Evolutionary conservation across 1,284 basidiomycete species (phyloP).

Genomic region (Phaffia rhodozyma): DNA sequence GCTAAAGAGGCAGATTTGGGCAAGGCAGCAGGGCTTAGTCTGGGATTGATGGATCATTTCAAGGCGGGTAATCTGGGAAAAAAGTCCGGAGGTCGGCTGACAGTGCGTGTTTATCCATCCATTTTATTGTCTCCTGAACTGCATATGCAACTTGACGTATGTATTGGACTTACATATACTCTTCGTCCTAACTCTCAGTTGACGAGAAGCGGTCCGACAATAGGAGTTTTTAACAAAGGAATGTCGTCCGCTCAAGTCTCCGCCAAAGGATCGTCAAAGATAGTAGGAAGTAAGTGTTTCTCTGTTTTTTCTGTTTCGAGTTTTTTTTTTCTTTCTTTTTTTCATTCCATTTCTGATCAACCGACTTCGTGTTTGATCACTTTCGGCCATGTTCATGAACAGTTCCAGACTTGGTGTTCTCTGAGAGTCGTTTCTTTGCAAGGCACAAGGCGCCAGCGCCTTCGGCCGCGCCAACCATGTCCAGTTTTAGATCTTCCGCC

Average conservation of each 20-base stretch:
- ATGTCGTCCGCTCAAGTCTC: background rate
- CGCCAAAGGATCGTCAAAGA: background rate
- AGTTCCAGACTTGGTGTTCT: slow-evolving; percentile 11
- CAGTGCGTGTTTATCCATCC: background rate
- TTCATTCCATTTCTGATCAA: background rate
- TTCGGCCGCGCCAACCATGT: background rate
- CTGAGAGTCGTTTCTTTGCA: slow-evolving; percentile 2
- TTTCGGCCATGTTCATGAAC: background rate
- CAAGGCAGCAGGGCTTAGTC: background rate
- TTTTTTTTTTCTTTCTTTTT: background rate
- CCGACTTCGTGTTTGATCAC: background rate
- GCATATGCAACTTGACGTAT: background rate
- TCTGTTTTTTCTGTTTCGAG: too few species aligned
- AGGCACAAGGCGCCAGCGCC: background rate
- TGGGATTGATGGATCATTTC: slow-evolving; percentile 9
- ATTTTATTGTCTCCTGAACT: too few species aligned
- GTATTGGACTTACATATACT: background rate
- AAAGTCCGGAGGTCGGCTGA: background rate
- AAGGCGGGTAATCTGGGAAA: slow-evolving; percentile 1
- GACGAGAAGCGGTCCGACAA: background rate
- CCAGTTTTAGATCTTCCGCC: background rate
- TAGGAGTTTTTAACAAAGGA: slow-evolving; percentile 10
- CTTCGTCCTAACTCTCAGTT: background rate
- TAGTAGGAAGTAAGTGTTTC: background rate
- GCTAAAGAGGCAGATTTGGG: slow-evolving; percentile 5